Percentiles rank a stretch among this genome's conserved stretches.
Conservation (phyloP, 192 early-diverging fungal species). For the Linnemannia elongata region DNA sequence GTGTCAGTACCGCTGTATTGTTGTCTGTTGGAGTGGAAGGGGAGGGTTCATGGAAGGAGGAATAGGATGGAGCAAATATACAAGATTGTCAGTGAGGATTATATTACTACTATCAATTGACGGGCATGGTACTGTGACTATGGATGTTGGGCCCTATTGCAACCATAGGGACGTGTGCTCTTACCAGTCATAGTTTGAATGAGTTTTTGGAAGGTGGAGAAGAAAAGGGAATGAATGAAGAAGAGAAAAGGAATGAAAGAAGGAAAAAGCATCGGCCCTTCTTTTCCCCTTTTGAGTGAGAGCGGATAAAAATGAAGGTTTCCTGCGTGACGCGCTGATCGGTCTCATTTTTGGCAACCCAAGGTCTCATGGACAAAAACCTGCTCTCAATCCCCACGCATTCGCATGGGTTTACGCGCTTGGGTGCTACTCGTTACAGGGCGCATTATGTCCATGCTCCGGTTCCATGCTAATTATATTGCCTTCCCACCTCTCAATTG, state of each 20-base stretch:
- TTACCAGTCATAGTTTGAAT: constrained; percentile 1
- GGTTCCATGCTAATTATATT: too few species aligned
- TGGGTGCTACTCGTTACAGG: background rate
- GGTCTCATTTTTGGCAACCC: background rate
- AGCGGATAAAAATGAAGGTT: background rate
- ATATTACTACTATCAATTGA: background rate
- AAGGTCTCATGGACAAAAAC: background rate
- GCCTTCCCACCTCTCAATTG: too few species aligned
- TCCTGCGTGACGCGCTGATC: background rate
- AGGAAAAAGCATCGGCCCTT: constrained; percentile 14
- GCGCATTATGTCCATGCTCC: too few species aligned
- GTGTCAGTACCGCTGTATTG: constrained; percentile 15
- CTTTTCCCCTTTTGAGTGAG: background rate
- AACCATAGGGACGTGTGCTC: background rate
- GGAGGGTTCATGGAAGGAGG: background rate
- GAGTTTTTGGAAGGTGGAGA: background rate
- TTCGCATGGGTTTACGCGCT: background rate
- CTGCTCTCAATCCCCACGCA: background rate
- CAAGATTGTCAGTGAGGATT: background rate
- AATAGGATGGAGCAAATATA: background rate
- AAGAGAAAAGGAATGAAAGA: background rate
- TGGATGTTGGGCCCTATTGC: background rate
- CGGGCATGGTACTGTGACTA: background rate
- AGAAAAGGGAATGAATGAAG: background rate
- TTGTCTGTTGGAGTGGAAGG: background rate